Percentiles rank a stretch among this genome's conserved stretches.
These are phyloP conservation scores for Plasmopara muralis DNA, from an alignment of 352 stramenopile genomes.

Conservation along the genomic window DNA sequence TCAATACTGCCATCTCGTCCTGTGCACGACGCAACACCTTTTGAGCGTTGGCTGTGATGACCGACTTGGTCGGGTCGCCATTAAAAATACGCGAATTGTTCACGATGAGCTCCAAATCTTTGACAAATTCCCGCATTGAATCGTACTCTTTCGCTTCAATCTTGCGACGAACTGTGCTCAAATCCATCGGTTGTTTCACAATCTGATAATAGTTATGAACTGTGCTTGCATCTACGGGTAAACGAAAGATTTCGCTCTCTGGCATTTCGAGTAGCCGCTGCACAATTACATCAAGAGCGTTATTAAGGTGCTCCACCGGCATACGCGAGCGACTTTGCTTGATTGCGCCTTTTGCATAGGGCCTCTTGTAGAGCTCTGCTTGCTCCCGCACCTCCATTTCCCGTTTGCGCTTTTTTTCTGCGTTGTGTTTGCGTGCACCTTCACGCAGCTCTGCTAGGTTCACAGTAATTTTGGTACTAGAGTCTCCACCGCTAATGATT, in stretches of 20 bases:
- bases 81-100: conserved; percentile 84
- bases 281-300: conserved; percentile 56
- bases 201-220: conserved; percentile 78
- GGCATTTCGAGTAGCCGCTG: conserved; percentile 64
- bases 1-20: conserved; percentile 64
- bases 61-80: conserved; percentile 50
- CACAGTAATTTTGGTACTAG: conserved; percentile 56
- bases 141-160: conserved; percentile 61
- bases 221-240: conserved; percentile 47
- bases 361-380: conserved; percentile 73
- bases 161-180: conserved; percentile 62
- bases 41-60: conserved; percentile 74
- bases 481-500: conserved; percentile 22
- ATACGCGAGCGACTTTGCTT: conserved; percentile 75
- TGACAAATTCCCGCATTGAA: conserved; percentile 82
- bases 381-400: conserved; percentile 68
- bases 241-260: conserved; percentile 72
- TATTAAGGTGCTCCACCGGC: conserved; percentile 68
- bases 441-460: conserved; percentile 72
- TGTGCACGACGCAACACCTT: conserved; percentile 70
- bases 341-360: conserved; percentile 61
- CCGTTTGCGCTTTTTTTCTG: conserved; percentile 77
- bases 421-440: conserved; percentile 64
- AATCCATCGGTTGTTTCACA: conserved; percentile 83
- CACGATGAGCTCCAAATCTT: conserved; percentile 81